Conservation (phyloP, 352 stramenopile genomes). For the Pythium insidiosum region DNA sequence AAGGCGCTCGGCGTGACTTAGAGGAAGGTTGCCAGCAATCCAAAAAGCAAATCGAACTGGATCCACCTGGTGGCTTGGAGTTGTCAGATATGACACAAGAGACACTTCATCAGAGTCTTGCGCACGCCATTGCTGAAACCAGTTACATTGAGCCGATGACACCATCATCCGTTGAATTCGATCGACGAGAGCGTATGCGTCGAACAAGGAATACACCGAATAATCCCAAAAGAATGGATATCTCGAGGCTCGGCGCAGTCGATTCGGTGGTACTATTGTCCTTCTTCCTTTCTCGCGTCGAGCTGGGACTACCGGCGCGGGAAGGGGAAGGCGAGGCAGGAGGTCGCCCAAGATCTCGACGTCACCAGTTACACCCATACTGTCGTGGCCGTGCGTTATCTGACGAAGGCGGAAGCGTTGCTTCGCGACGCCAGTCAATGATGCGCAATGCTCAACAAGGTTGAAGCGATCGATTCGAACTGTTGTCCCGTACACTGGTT, state of each 20-base stretch:
- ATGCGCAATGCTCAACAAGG: constrained; percentile 25
- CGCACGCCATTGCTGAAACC: constrained; percentile 27
- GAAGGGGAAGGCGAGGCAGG: constrained; percentile 33
- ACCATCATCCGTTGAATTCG: constrained; percentile 64
- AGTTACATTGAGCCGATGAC: constrained; percentile 63
- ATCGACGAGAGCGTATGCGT: constrained; percentile 41
- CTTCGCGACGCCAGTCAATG: constrained; percentile 51
- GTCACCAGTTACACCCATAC: constrained; percentile 17
- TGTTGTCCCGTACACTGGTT: constrained; percentile 46
- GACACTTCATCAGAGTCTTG: constrained; percentile 11
- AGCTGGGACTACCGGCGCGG: constrained; percentile 1
- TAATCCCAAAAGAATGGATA: constrained; percentile 43
- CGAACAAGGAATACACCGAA: constrained; percentile 43
- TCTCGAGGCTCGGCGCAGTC: constrained; percentile 7
- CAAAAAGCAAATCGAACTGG: constrained; percentile 73
- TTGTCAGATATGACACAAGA: constrained; percentile 14
- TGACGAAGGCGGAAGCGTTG: constrained; percentile 53
- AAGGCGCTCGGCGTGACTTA: constrained; percentile 48
- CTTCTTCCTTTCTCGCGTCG: too few relatives aligned
- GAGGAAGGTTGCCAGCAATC: constrained; percentile 61
- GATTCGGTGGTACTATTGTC: too few relatives aligned
- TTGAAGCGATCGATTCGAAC: constrained; percentile 64
- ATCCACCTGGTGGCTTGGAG: constrained; percentile 34
- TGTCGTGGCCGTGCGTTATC: constrained; percentile 13
- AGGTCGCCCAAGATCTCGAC: constrained; percentile 62